Percentiles rank a stretch among this genome's conserved stretches.
Conservation (phyloP, 805 yeast species). For the Maudiozyma barnettii region DNA sequence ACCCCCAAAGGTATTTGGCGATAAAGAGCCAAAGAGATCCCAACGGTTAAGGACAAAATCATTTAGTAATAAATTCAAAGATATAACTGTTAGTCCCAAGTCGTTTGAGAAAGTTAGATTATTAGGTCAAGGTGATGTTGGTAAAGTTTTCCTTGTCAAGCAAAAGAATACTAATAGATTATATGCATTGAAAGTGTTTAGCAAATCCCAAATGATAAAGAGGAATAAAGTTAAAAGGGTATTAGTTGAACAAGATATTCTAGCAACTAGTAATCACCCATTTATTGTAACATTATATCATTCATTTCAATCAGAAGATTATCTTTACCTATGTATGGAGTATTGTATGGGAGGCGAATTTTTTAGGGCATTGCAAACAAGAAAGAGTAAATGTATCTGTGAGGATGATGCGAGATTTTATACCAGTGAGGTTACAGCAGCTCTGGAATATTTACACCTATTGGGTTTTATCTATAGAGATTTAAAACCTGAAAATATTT, state of each 20-base stretch:
- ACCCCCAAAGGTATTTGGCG: conserved; percentile 2
- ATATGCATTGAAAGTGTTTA: conserved; percentile 87
- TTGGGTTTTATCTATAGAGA: conserved; percentile 98
- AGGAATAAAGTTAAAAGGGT: conserved; percentile 92
- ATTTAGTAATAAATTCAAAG: conserved; percentile 58
- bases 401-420: conserved; percentile 89
- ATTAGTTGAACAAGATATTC: conserved; percentile 90
- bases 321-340: conserved; percentile 91
- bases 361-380: conserved; percentile 88
- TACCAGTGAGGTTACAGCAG: conserved; percentile 96
- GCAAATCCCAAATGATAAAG: conserved; percentile 88
- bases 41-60: conserved; percentile 36
- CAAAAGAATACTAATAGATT: conserved; percentile 67
- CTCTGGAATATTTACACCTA: conserved; percentile 86
- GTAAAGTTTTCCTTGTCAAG: conserved; percentile 85
- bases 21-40: conserved; percentile 26
- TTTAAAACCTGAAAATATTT: conserved; percentile 90
- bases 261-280: conserved; percentile 93
- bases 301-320: conserved; percentile 90
- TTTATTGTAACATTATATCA: conserved; percentile 93
- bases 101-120: conserved; percentile 84
- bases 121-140: conserved; percentile 97
- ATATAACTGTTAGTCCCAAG: conserved; percentile 75
- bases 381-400: conserved; percentile 72
- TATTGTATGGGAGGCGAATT: conserved; percentile 99